Conservation (phyloP, 2,329 filamentous ascomycete species). For the Fusarium falciforme region DNA sequence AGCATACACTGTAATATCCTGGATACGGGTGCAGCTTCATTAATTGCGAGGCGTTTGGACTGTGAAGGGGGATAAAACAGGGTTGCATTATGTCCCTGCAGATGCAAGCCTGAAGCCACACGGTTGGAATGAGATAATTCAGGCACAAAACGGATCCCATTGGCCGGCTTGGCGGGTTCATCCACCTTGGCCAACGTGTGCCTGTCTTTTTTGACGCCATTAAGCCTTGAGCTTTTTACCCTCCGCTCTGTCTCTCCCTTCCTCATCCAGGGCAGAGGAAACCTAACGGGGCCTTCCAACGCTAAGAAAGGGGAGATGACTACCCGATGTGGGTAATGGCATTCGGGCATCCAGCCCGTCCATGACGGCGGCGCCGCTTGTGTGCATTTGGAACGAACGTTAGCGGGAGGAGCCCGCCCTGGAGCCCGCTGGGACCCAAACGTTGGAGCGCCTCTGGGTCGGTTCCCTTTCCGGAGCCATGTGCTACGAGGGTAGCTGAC, state of each 20-base stretch:
- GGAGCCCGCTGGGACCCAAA: conserved; percentile 2
- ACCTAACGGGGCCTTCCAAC: conserved; percentile 16
- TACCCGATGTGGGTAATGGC: conserved; percentile 31
- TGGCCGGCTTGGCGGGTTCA: conserved; percentile 2
- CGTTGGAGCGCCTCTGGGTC: conserved; percentile 34
- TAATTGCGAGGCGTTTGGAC: conserved; percentile 24
- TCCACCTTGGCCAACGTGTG: conserved; percentile 10
- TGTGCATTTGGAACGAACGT: conserved; percentile 24
- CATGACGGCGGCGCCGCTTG: conserved; percentile 19
- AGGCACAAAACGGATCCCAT: conserved; percentile 29
- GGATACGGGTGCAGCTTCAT: conserved; percentile 5
- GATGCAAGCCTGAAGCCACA: conserved; percentile 14
- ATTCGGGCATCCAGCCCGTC: conserved; percentile 19
- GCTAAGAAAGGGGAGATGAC: conserved; percentile 36
- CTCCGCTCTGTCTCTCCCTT: neutral
- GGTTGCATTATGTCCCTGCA: conserved; percentile 35
- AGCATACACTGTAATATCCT: conserved; percentile 6
- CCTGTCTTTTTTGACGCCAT: conserved; percentile 32
- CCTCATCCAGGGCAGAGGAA: conserved; percentile 24
- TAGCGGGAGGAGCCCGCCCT: conserved; percentile 31
- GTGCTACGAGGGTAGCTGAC: conserved; percentile 16
- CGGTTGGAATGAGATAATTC: conserved; percentile 14
- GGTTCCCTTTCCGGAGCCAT: conserved; percentile 23
- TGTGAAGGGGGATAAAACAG: conserved; percentile 15
- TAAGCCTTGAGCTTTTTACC: conserved; percentile 6